Evolutionary conservation across 2,329 filamentous ascomycete genomes (phyloP), one percentile per base, ranked within the genome.

Genomic region (Dothideomycetidae sp.): DNA sequence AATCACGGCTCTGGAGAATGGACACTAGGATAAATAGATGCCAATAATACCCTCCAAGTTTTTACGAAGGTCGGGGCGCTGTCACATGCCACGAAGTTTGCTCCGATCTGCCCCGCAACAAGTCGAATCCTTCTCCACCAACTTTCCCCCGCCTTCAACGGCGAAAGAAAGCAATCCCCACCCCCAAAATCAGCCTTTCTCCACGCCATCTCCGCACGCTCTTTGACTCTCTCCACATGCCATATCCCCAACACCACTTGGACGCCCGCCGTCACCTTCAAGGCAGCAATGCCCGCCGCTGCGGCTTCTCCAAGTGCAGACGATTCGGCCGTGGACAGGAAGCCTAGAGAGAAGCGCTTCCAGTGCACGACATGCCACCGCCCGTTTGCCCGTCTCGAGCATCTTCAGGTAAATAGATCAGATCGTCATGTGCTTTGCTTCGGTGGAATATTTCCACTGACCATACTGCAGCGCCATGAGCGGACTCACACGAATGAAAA

Each of bases 401-500:
- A 61, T 44, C 44, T 60, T 11, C 58, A 61, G 42, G 52, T 55
- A 46, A 49, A 50, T 47, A 7, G 21, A 26, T 26, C n/a, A n/a
- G n/a, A n/a, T n/a, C n/a, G n/a, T n/a, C n/a, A n/a, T n/a, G n/a
- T 23, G 26, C 29, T n/a, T 13, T 12, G 15, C 15, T 12, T 16
- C 17, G 11, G 2, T 19, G 15, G 29, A 17, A 7, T 10, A n/a
- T 21, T 16, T 16, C 35, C 18, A 5, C 21, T n/a, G 19, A 19
- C 36, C 45, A 53, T 14, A 53, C 38, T 4, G 12, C 23, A 36
- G 30, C 33, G 36, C 17, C 36, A 38, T 33, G 36, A 38, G 14
- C 23, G 31, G 14, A 36, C 33, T 53, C 56, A 61, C 45, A 60
- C 56, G 30, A 55, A 58, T 16, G 53, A 60, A 41, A 61, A 60